Evolutionary conservation across 2,329 filamentous ascomycete genomes (phyloP).

Genomic region (Cladosporium phlei): DNA sequence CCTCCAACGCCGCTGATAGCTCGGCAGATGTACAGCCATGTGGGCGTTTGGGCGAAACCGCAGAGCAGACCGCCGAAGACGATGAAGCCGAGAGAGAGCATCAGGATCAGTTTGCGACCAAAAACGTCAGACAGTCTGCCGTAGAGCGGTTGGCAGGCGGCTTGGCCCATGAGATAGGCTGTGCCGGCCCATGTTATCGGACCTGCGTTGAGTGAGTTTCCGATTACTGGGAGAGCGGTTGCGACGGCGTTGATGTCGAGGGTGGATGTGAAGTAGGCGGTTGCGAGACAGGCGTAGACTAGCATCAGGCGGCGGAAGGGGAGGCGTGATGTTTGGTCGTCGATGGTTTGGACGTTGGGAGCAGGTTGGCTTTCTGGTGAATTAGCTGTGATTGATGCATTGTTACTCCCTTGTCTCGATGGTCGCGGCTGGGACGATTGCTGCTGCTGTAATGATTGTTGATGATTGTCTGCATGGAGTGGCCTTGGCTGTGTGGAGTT

Average conservation of each 20-base stretch:
- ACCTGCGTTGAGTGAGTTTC: background rate
- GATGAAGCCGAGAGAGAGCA: conserved; percentile 27
- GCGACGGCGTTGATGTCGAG: conserved; percentile 5
- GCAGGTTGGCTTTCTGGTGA: background rate
- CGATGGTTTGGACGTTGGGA: background rate
- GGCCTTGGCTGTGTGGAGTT: background rate
- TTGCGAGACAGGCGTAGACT: conserved; percentile 9
- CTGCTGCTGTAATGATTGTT: background rate
- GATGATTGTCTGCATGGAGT: background rate
- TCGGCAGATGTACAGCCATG: conserved; percentile 9
- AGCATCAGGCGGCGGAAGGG: conserved; percentile 10
- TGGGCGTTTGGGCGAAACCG: conserved; percentile 8
- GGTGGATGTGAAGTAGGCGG: conserved; percentile 6
- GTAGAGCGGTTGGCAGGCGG: conserved; percentile 61
- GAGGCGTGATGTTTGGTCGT: conserved; percentile 7
- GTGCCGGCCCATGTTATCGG: conserved; percentile 53
- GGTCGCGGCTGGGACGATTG: background rate
- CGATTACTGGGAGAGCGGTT: conserved; percentile 3
- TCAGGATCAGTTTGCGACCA: conserved; percentile 52
- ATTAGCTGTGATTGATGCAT: background rate
- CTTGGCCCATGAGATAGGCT: conserved; percentile 52
- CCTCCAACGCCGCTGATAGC: conserved; percentile 50
- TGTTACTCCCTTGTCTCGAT: background rate
- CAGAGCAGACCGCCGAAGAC: background rate
- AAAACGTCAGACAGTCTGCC: conserved; percentile 40